These are phyloP conservation scores for Chlorophyllum brunneum DNA, from an alignment of 768 basidiomycete genomes.

Conservation along the genomic window DNA sequence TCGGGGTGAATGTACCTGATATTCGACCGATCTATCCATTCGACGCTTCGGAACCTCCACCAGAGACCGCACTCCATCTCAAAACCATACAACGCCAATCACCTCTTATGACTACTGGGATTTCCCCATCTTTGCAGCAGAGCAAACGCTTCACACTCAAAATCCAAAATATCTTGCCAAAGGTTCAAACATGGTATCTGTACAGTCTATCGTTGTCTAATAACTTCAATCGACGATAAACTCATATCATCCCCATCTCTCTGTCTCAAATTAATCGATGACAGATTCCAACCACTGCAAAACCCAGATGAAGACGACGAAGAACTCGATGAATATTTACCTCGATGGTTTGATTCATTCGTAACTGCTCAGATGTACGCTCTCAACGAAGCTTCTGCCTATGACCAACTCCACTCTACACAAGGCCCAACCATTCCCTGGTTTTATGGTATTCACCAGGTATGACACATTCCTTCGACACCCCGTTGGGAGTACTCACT, in stretches of 20 bases:
- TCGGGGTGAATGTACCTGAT: background rate
- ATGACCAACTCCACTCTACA: conserved; percentile 20
- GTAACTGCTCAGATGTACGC: conserved; percentile 17
- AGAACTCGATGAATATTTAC: conserved; percentile 10
- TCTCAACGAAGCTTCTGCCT: conserved; percentile 19
- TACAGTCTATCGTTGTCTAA: conserved; percentile 15
- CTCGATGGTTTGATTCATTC: conserved; percentile 13
- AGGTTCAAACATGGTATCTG: conserved; percentile 12
- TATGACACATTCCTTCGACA: background rate
- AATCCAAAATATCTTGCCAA: conserved; percentile 13
- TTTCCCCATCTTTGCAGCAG: background rate
- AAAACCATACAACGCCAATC: conserved; percentile 8
- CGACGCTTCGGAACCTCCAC: conserved; percentile 14
- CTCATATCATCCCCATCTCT: conserved; percentile 14
- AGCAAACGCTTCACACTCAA: conserved; percentile 14
- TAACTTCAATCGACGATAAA: conserved; percentile 19
- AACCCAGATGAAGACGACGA: conserved; percentile 13
- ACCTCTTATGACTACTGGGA: conserved; percentile 9
- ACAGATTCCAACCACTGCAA: conserved; percentile 17
- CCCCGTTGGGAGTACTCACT: background rate
- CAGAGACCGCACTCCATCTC: conserved; percentile 13
- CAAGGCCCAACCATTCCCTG: conserved; percentile 25
- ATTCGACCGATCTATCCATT: conserved; percentile 11
- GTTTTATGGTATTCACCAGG: conserved; percentile 24
- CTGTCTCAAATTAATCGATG: conserved; percentile 21